Base-by-base conservation (phyloP, 306 rosid species). In the Lablab purpureus region DNA sequence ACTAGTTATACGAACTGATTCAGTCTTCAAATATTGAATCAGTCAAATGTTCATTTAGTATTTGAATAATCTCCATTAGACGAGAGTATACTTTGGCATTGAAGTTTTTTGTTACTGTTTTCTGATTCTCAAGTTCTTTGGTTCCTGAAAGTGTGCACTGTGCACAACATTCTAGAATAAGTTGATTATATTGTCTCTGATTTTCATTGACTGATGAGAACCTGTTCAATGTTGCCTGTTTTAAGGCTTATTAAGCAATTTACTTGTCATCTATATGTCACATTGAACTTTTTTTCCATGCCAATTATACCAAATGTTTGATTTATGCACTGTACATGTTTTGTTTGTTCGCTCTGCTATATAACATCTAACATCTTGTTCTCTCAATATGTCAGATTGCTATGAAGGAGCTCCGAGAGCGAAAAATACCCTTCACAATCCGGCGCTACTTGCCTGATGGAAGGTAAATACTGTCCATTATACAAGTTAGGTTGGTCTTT, bases 391-490 rank as follows among this genome's bases (percentile, higher is more conserved):
- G 22, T 63, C 36, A 87, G 98, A 95, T 95, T 85, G 98, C 99
- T 2, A 91, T 95, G 98, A 93, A 95, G 89, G 99, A 95, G 86
- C 96, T 95, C 74, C 91, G 97, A 51, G 93, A 95, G 86, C 84
- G 93, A 71, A 95, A 93, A 83, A 90, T 95, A 80, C 99, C 98
- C 40, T 95, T 95, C 80, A 95, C 99, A 81, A 95, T 95, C 46
- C 91, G 98, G 37, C 97, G 98, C 60, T 95, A 90, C 91, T 87
- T 95, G 76, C 99, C 98, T 7, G 99, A 93, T 88, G 99, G 99
- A 88, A 93, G 98, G 97, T 93, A 79, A 56, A 67, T 79, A 25
- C 32, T 30, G 21, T 8, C 74, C 2, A 3, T 51, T 27, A 18
- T 8, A 3, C 21, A 21, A 15, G 49, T 37, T 19, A 18, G 34